Conservation (phyloP, 257 asterid species). For the Oldenlandia corymbosa region DNA sequence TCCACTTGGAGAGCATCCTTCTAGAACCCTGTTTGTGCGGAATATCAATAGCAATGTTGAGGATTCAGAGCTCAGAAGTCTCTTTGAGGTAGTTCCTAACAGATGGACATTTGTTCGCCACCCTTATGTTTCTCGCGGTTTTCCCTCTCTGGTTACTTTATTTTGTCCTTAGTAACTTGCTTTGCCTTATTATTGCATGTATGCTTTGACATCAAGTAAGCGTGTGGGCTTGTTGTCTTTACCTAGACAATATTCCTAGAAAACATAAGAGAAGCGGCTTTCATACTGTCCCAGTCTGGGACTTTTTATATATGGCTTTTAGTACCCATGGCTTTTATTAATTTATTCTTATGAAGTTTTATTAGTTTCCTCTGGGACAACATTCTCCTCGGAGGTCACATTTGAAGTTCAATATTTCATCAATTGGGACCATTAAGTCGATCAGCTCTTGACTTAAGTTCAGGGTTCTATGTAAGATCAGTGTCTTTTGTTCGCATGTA, state of each 20-base stretch:
- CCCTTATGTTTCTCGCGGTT: not conserved
- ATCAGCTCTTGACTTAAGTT: not conserved
- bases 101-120: not conserved
- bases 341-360: no score
- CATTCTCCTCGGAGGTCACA: no score
- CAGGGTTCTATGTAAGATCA: not conserved
- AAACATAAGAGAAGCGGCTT: no score
- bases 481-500: not conserved
- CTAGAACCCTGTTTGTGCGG: constrained; percentile 70
- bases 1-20: constrained; percentile 86
- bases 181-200: not conserved
- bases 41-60: constrained; percentile 65
- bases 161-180: not conserved
- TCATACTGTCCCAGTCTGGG: no score
- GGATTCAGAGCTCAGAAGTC: constrained; percentile 56
- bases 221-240: no score
- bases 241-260: no score
- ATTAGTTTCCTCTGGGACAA: not conserved
- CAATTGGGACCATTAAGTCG: not conserved
- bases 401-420: no score
- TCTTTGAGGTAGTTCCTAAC: constrained; percentile 57
- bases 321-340: no score
- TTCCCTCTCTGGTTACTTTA: not conserved
- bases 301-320: no score
- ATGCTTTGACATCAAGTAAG: no score